These are phyloP conservation scores for Phoma sp. DNA, from an alignment of 2,329 filamentous ascomycete species.

Conservation along the genomic window DNA sequence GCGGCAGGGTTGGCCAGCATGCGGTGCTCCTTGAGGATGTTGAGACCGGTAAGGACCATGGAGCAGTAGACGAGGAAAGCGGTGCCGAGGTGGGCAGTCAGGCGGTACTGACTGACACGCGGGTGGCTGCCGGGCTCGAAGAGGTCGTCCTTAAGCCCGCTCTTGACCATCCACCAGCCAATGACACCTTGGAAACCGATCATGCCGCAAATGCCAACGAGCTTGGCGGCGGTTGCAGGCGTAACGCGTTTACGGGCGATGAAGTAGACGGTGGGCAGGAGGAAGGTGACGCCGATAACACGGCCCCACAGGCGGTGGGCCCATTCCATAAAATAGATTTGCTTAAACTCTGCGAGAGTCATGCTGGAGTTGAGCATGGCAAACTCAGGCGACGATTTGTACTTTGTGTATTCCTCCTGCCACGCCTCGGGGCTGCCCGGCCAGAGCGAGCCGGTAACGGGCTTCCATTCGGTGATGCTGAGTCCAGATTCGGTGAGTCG, in stretches of 20 bases:
- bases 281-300: constrained; percentile 86
- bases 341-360: constrained; percentile 92
- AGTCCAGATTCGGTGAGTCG: constrained; percentile 94
- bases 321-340: constrained; percentile 99
- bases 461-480: constrained; percentile 98
- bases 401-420: constrained; percentile 92
- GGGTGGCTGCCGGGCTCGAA: constrained; percentile 91
- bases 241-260: constrained; percentile 80
- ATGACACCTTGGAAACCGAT: constrained; percentile 96
- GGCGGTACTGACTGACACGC: constrained; percentile 90
- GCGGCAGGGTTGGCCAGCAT: constrained; percentile 71
- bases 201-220: constrained; percentile 82
- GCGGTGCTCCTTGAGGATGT: constrained; percentile 78
- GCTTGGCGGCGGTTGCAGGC: constrained; percentile 74
- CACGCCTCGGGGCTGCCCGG: constrained; percentile 81
- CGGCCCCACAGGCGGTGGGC: constrained; percentile 93
- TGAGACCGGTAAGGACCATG: constrained; percentile 90
- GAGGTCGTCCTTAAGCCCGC: constrained; percentile 91
- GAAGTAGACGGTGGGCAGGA: constrained; percentile 88
- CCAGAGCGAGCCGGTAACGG: constrained; percentile 89
- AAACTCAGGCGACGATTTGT: constrained; percentile 91
- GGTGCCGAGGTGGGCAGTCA: constrained; percentile 86
- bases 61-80: constrained; percentile 93
- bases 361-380: constrained; percentile 90
- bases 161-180: constrained; percentile 99